These are phyloP conservation scores for Craterostigma plantagineum DNA, from an alignment of 257 asterid species.

Conservation along the genomic window DNA sequence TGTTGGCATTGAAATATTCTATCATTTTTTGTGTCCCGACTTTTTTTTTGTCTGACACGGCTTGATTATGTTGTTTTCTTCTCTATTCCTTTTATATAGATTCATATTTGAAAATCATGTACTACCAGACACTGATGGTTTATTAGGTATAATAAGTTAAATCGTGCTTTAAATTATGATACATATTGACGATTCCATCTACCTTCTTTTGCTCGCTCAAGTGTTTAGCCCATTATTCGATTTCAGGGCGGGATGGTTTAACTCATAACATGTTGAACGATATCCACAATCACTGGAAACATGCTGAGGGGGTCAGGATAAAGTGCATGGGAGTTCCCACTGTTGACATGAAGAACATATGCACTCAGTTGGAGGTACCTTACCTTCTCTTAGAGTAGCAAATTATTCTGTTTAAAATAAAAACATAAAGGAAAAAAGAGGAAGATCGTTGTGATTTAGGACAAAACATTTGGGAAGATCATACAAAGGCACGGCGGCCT, in stretches of 20 bases:
- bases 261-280: constrained; percentile 91
- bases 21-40: no score
- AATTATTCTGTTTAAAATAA: no score
- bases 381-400: background rate
- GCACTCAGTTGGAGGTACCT: constrained; percentile 75
- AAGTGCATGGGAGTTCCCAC: constrained; percentile 98
- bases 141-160: no score
- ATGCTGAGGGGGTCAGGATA: constrained; percentile 70
- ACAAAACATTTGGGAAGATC: constrained; percentile 70
- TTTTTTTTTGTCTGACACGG: no score
- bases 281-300: constrained; percentile 83
- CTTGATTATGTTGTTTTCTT: no score
- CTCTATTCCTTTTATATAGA: no score
- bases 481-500: constrained; percentile 67
- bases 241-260: constrained; percentile 80
- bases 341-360: constrained; percentile 75
- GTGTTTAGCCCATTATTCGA: constrained; percentile 1
- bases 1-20: no score
- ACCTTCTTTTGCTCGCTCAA: background rate
- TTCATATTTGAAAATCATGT: no score
- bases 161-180: no score
- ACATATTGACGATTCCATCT: no score
- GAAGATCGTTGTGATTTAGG: constrained; percentile 22
- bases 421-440: no score
- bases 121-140: no score